A percentile compares a stretch with the other conserved stretches of the same genome.
These are phyloP conservation scores for Colletotrichum lini DNA, from an alignment of 2,329 filamentous ascomycete genomes.

Conservation along the genomic window DNA sequence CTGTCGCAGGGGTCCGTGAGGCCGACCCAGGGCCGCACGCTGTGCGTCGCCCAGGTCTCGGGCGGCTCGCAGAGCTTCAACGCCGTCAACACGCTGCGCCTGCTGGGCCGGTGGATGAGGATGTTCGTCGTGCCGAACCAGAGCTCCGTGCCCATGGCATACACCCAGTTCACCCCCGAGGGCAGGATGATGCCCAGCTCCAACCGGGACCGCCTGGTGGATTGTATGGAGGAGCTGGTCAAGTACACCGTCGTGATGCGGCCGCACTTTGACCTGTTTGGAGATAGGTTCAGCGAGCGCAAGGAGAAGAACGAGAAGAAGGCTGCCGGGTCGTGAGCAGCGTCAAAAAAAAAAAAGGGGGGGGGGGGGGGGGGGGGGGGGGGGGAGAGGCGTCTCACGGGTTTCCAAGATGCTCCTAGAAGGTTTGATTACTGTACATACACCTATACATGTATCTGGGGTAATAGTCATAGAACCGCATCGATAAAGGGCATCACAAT, in stretches of 20 bases:
- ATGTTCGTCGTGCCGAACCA: slow-evolving; percentile 80
- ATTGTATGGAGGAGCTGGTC: slow-evolving; percentile 80
- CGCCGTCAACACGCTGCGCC: slow-evolving; percentile 74
- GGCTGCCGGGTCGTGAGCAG: neutral
- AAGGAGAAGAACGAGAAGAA: slow-evolving; percentile 51
- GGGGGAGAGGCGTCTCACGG: no score
- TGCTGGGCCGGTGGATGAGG: slow-evolving; percentile 78
- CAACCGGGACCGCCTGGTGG: slow-evolving; percentile 72
- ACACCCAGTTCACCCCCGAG: slow-evolving; percentile 69
- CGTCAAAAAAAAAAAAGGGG: neutral
- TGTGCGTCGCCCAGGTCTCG: slow-evolving; percentile 73
- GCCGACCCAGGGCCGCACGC: slow-evolving; percentile 75
- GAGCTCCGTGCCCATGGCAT: slow-evolving; percentile 74
- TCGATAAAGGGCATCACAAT: no score
- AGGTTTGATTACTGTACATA: no score
- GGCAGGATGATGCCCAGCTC: slow-evolving; percentile 67
- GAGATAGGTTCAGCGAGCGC: slow-evolving; percentile 74
- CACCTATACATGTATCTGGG: no score
- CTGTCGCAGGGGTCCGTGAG: slow-evolving; percentile 73
- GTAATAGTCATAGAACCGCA: no score
- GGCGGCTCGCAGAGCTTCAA: slow-evolving; percentile 79
- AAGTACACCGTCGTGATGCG: slow-evolving; percentile 78
- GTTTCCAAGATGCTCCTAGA: no score
- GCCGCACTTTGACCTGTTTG: slow-evolving; percentile 72
- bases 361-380: no score